Base-by-base conservation (phyloP, 2,329 filamentous ascomycete species). In the Sodiomyces alkalinus region DNA sequence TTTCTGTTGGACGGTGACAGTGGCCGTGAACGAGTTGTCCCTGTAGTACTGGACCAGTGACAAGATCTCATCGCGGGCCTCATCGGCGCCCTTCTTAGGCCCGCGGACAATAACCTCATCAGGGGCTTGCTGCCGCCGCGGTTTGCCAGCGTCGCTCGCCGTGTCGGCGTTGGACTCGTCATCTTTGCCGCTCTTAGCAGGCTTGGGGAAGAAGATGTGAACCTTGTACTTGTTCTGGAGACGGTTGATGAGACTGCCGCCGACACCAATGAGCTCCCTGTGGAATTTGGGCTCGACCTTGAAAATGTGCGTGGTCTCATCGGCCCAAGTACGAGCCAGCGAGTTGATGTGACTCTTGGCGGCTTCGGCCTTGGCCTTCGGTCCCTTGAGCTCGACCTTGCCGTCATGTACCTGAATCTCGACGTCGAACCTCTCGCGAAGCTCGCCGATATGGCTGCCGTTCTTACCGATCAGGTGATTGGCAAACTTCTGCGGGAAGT, bases 251-350 rank as follows among this genome's bases (percentile, higher is more conserved):
- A 92, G 81, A 45, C 65, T 72, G 34, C 90, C 90, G 44, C 81
- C 77, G 13, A 81, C 70, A 27, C 90, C 90, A 42, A 98, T 98
- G 31, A 98, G 65, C 49, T 94, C 86, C 34, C 83, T 73, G 56
- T 98, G 90, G 55, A 80, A 96, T 56, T 93, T 83, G 31, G 87
- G 79, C 32, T 92, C 82, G 41, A 98, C 80, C 63, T 92, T 92
- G 31, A 98, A 64, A 9, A 73, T 62, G 51, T 92, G 77, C 2
- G 78, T 92, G 5, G 80, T 74, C 59, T 98, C 90, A 44, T 98
- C 90, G 29, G 92, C 85, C 43, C 92, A 69, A 48, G 80, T 80
- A 50, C 80, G 83, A 22, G 71, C 77, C 39, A 94, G 60, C 21
- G 74, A 68, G 37, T 75, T 62, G 41, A 98, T 94, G 46, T 93